Evolutionary conservation across 192 early-diverging fungal genomes (phyloP).

Genomic region (Backusella liffmaniae): DNA sequence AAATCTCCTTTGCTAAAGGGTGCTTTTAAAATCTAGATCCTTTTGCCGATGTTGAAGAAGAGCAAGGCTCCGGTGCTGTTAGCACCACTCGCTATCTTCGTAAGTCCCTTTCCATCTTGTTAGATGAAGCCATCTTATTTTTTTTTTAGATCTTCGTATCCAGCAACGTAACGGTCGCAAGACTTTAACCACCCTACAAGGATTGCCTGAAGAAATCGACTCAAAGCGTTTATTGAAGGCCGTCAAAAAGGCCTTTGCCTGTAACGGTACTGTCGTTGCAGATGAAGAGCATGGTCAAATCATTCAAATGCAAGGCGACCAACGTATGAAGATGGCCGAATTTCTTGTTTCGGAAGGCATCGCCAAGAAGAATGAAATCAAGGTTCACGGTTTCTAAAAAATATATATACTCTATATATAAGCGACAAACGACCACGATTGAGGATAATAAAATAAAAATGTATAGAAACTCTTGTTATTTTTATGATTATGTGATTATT

Average conservation of each 20-base stretch:
- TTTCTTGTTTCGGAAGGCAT: constrained; percentile 83
- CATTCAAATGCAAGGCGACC: constrained; percentile 96
- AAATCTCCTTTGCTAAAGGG: constrained; percentile 5
- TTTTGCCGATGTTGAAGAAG: constrained; percentile 52
- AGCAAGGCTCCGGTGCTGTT: constrained; percentile 23
- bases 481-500: background rate
- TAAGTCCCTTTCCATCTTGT: constrained; percentile 27
- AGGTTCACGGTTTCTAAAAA: constrained; percentile 94
- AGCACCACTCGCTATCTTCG: constrained; percentile 43
- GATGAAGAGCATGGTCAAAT: constrained; percentile 91
- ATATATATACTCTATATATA: background rate
- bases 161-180: constrained; percentile 97
- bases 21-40: constrained; percentile 30
- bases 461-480: background rate
- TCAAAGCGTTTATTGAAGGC: constrained; percentile 91
- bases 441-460: background rate
- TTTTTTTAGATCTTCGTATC: constrained; percentile 86
- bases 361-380: constrained; percentile 81
- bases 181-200: constrained; percentile 94
- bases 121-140: too few relatives aligned
- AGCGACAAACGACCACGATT: background rate
- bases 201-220: constrained; percentile 83
- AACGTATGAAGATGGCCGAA: constrained; percentile 76
- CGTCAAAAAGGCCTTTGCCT: constrained; percentile 96
- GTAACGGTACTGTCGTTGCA: constrained; percentile 92